Evolutionary conservation across 2,329 filamentous ascomycete genomes (phyloP), one percentile per base, ranked within the genome.

Genomic region (Clarireedia paspali): DNA sequence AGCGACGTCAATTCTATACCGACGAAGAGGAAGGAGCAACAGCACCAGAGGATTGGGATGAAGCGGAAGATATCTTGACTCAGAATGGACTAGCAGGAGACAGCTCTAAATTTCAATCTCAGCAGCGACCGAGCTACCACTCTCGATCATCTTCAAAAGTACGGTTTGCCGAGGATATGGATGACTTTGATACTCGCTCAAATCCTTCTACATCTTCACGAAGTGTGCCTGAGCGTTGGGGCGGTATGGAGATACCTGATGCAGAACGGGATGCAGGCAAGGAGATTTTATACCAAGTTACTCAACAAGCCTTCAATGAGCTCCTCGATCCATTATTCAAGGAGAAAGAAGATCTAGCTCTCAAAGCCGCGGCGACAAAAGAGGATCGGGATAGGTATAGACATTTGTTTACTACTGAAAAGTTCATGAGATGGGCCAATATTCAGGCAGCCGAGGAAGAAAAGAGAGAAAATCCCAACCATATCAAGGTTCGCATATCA

Each of bases 241-340:
- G 85, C 49, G 86, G 86, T 17, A 85, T 89, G 70, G 87, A 90
- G 52, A 84, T 95, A 15, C 87, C 88, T 0, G 83, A 88, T 62
- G 85, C 87, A 0, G 91, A 96, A 69, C 81, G 80, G 57, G 91
- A 96, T 68, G 84, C 89, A 5, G 90, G 68, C 15, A 70, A 70
- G 52, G 68, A 97, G 67, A 87, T 96, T 4, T 75, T 97, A 1
- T 96, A 95, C 66, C 89, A 96, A 69, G 84, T 95, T 34, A 91
- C 89, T 0, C 91, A 96, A 70, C 88, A 96, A 70, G 88, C 90
- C 0, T 89, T 96, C 73, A 96, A 97, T 66, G 91, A 97, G 71
- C 76, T 97, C 2, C 80, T 99, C 0, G 89, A 97, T 66, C 80
- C 84, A 1, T 77, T 99, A 0, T 99, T 99, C 74, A 87, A 87